A percentile compares a stretch with the other conserved stretches of the same genome.
phyloP scores from a whole-genome alignment of 1,139 yeast species.

The Pichia sp. region DNA sequence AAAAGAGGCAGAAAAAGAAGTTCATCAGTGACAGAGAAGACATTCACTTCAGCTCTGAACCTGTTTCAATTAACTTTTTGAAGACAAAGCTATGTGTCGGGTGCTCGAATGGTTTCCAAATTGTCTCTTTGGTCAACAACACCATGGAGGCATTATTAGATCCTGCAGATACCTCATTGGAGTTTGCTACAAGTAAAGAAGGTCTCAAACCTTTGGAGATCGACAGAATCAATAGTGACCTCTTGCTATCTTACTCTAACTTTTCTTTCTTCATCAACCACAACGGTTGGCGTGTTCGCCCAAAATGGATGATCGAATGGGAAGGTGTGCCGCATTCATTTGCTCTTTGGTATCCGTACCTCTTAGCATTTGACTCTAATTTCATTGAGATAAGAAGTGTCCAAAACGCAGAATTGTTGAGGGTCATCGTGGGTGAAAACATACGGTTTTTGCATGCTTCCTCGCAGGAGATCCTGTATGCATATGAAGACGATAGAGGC shows the following conservation, averaged over 20 bases:
- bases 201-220: conserved; percentile 86
- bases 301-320: conserved; percentile 95
- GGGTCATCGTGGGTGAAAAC: conserved; percentile 93
- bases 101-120: conserved; percentile 94
- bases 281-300: conserved; percentile 94
- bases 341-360: conserved; percentile 90
- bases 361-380: conserved; percentile 82
- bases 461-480: conserved; percentile 91
- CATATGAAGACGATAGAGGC: conserved; percentile 86
- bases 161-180: conserved; percentile 95
- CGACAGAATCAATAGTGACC: conserved; percentile 83
- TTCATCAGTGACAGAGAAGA: conserved; percentile 69
- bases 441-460: conserved; percentile 83
- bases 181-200: conserved; percentile 87
- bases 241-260: conserved; percentile 81
- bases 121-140: conserved; percentile 76
- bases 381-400: conserved; percentile 92
- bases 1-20: conserved; percentile 61
- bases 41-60: conserved; percentile 79
- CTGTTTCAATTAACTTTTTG: conserved; percentile 84
- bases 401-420: conserved; percentile 76
- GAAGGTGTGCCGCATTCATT: conserved; percentile 93
- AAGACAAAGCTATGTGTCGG: conserved; percentile 90
- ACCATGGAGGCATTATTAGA: conserved; percentile 76
- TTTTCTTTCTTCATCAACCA: conserved; percentile 91